Base-by-base conservation (phyloP, 805 yeast species). In the Wickerhamiella sergipiensis region DNA sequence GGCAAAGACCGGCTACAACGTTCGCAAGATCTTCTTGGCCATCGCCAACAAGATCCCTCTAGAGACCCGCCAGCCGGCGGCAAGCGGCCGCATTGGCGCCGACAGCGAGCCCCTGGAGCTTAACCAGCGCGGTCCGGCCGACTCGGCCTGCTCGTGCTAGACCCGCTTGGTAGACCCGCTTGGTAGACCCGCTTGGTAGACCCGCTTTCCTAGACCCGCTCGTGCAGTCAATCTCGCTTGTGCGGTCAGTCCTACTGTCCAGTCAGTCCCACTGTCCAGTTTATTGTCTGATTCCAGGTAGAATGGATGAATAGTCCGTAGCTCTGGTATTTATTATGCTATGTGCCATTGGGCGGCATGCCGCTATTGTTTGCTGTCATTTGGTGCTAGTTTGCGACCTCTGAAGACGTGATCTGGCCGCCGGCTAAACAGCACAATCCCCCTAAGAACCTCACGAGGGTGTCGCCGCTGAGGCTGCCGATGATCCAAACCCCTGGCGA, bases 1-100 rank as follows among this genome's bases (percentile, higher is more conserved):
- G 64, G 98, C 98, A 19, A 90, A 90, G 71, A 80, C 94, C 3
- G 84, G 90, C 17, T 74, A 76, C 61, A 88, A 89, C 62, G 96
- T 90, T 40, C 86, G 84, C 62, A 95, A 90, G 55, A 95, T 90
- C 50, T 90, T 90, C 65, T 70, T 86, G 63, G 90, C 86, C 15
- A 85, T 90, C 57, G 98, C 96, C 45, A 79, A 80, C 53, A 82
- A 83, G 69, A 84, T 90, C 50, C 95, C 97, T n/a, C 65, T 68
- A 47, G 72, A 71, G 45, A 47, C 60, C 24, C 43, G 31, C 24
- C 55, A 58, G 53, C 57, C 54, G 45, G 58, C 50, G 40, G 58
- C 57, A 45, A 53, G 54, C 43, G 62, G 61, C 51, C 57, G 57
- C 51, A 54, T 52, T 47, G 61, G 61, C 22, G 55, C 49, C 10